Conservation (phyloP, 2,329 filamentous ascomycete genomes). For the Nemania sp. region DNA sequence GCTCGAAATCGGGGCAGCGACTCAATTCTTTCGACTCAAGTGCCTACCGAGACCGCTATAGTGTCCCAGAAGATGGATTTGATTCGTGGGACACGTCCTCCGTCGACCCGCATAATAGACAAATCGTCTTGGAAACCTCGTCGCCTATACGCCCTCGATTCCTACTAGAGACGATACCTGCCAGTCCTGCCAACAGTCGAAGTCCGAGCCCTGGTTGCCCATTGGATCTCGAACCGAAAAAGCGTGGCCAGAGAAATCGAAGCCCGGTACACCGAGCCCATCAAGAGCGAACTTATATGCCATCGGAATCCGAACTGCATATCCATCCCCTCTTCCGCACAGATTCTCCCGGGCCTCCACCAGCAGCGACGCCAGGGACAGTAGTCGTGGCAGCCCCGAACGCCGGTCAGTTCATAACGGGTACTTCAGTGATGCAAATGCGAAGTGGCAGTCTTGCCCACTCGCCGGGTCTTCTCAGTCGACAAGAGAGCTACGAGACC, state of each 20-base stretch:
- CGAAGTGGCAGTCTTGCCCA: conserved; percentile 60
- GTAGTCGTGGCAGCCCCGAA: conserved; percentile 72
- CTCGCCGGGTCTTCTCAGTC: conserved; percentile 54
- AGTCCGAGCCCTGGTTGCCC: conserved; percentile 66
- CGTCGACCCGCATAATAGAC: conserved; percentile 65
- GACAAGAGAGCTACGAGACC: conserved; percentile 56
- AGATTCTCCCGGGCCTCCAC: conserved; percentile 70
- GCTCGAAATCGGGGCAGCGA: conserved; percentile 47
- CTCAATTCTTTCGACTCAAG: conserved; percentile 55
- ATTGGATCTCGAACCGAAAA: conserved; percentile 59
- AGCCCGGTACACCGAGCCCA: conserved; percentile 49
- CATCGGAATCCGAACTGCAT: conserved; percentile 62
- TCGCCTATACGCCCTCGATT: conserved; percentile 53
- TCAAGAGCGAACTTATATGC: conserved; percentile 44
- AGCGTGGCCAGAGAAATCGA: conserved; percentile 51
- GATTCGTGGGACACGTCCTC: conserved; percentile 76
- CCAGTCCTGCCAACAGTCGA: conserved; percentile 66
- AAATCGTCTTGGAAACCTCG: conserved; percentile 58
- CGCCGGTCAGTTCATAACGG: conserved; percentile 66
- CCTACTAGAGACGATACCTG: conserved; percentile 74
- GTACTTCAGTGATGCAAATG: conserved; percentile 57
- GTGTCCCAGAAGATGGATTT: conserved; percentile 63
- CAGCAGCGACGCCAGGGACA: conserved; percentile 69
- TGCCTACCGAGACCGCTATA: conserved; percentile 41
- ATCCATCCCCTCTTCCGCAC: conserved; percentile 80